Evolutionary conservation across 768 basidiomycete species (phyloP).

Genomic region (Xerocomellus dryophilus): DNA sequence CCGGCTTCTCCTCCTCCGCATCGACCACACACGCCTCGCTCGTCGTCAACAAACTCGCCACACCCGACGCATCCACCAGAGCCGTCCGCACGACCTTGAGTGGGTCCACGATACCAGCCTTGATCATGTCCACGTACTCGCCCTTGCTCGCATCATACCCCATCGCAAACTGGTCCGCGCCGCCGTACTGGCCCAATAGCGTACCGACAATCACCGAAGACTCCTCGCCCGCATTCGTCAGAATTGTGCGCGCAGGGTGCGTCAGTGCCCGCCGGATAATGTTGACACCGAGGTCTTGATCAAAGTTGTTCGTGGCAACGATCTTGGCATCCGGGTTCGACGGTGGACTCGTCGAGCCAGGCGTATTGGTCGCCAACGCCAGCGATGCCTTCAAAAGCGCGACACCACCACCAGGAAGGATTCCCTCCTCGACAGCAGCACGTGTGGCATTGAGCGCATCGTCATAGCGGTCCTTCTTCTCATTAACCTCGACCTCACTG

Average conservation of each 20-base stretch:
- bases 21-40: slow-evolving; percentile 92
- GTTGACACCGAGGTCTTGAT: slow-evolving; percentile 92
- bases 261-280: slow-evolving; percentile 88
- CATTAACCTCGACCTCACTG: slow-evolving; percentile 92
- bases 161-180: slow-evolving; percentile 74
- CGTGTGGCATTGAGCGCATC: slow-evolving; percentile 96
- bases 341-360: slow-evolving; percentile 45
- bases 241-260: slow-evolving; percentile 82
- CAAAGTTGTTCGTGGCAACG: slow-evolving; percentile 86
- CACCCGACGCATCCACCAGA: slow-evolving; percentile 87
- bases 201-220: slow-evolving; percentile 89
- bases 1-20: slow-evolving; percentile 74
- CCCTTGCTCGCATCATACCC: slow-evolving; percentile 92
- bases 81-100: slow-evolving; percentile 94
- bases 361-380: slow-evolving; percentile 56
- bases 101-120: slow-evolving; percentile 91
- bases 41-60: slow-evolving; percentile 91
- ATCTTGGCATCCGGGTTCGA: slow-evolving; percentile 57
- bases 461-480: slow-evolving; percentile 99
- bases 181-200: slow-evolving; percentile 65
- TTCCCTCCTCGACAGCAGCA: slow-evolving; percentile 97
- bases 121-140: slow-evolving; percentile 94
- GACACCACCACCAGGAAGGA: slow-evolving; percentile 94
- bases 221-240: slow-evolving; percentile 93
- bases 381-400: slow-evolving; percentile 86